Conservation (phyloP, 305 asterid genomes). For the Solanum hybrid region DNA sequence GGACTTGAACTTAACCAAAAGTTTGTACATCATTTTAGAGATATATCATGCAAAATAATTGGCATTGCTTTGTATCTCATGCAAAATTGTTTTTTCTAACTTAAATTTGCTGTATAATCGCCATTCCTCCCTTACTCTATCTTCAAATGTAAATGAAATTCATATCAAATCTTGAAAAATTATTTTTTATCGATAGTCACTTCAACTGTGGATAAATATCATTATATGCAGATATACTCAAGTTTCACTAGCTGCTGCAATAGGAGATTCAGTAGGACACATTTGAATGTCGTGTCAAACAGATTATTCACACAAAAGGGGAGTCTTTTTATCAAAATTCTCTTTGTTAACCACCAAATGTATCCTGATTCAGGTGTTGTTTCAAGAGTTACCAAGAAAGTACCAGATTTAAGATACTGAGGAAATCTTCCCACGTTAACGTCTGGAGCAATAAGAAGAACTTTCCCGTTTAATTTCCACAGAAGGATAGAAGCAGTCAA, state of each 20-base stretch:
- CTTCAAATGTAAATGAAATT: background rate
- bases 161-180: background rate
- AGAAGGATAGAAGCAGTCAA: slow-evolving; percentile 71
- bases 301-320: background rate
- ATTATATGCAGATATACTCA: background rate
- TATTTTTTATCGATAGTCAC: background rate
- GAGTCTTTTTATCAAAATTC: background rate
- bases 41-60: background rate
- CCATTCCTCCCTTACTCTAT: background rate
- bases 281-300: background rate
- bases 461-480: slow-evolving; percentile 64
- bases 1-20: background rate
- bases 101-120: background rate
- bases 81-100: background rate
- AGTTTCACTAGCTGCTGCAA: background rate
- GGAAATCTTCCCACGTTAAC: slow-evolving; percentile 54
- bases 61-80: background rate
- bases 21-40: background rate
- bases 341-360: background rate
- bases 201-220: background rate
- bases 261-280: background rate
- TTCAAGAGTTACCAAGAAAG: background rate
- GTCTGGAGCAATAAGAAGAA: slow-evolving; percentile 54
- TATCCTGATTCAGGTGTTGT: background rate
- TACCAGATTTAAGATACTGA: slow-evolving; percentile 79